Evolutionary conservation across 108 stramenopile species (phyloP).

Genomic region (Skeletonema menzelii): DNA sequence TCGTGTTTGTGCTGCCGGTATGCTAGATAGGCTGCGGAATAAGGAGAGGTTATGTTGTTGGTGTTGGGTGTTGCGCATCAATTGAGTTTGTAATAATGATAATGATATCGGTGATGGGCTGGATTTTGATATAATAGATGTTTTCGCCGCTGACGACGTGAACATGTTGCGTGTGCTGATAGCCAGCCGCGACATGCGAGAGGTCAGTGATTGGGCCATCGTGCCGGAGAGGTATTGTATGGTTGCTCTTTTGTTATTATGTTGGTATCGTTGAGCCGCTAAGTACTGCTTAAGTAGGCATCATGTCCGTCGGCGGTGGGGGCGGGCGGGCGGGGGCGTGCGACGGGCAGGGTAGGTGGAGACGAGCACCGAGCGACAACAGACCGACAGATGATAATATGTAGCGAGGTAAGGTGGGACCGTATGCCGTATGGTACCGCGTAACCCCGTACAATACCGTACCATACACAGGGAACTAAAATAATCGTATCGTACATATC

Average conservation of each 20-base stretch:
- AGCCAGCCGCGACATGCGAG: conserved; percentile 15
- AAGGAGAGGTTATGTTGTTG: no score
- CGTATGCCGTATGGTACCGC: no score
- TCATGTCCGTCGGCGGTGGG: no score
- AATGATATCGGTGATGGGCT: background rate
- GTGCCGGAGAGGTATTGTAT: background rate
- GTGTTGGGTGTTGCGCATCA: background rate
- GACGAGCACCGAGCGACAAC: no score
- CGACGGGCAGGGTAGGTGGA: no score
- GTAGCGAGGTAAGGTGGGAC: no score
- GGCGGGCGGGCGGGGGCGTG: no score
- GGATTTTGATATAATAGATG: background rate
- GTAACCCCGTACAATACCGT: no score
- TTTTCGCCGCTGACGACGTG: background rate
- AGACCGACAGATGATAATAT: no score
- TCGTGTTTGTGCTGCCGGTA: background rate
- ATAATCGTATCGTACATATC: no score
- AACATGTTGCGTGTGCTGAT: conserved; percentile 6
- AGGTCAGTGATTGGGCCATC: conserved; percentile 4
- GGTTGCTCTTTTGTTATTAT: background rate
- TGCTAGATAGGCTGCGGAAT: conserved; percentile 1
- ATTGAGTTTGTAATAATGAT: background rate
- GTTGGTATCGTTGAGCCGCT: background rate
- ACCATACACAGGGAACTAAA: no score
- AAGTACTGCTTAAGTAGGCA: no score